Base-by-base conservation (phyloP, 768 basidiomycete species). In the Podaxis sp. region DNA sequence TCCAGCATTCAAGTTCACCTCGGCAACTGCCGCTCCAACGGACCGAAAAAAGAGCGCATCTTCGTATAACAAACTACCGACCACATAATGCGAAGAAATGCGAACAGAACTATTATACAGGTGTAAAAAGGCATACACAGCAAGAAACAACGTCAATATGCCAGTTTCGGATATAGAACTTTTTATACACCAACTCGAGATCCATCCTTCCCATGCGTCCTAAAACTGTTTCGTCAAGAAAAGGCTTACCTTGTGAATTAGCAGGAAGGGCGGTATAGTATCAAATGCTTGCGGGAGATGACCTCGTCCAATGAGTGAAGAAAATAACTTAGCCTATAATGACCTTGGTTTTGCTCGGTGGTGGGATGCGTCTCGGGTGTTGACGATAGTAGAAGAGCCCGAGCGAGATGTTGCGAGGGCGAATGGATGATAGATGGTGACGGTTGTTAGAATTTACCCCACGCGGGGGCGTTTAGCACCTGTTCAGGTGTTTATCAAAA, bases 381-480 rank as follows among this genome's bases (percentile, higher is more conserved):
- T 33, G 33, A 33, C 33, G 33, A 33, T 33, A 33, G 57, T 33
- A 33, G 57, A 36, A 20, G 44, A 41, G 48, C 2, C 28, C 13
- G 26, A 13, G 33, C 33, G 48, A 36, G 10, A 46, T 20, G 44
- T n/a, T 10, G 41, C 12, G n/a, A 24, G 48, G 37, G 2, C n/a
- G 40, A 22, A 24, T 13, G 15, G 15, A 26, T 40, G 24, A 54
- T 26, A 24, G 49, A n/a, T 57, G 48, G 60, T 28, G 8, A 44
- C 30, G 12, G 38, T 49, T 30, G 40, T 37, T n/a, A 57, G 41
- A 13, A 22, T 37, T 79, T 70, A 82, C 44, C 71, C 70, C 41
- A 77, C 74, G 36, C 82, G 77, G 20, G 76, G 69, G 24, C 82
- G 80, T 70, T 85, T 85, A 22, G 75, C 68, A 24, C 75, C 83